A percentile compares a stretch with the other conserved stretches of the same genome.
phyloP scores from a whole-genome alignment of 2,329 filamentous ascomycete genomes.

The Aspergillus vadensis region DNA sequence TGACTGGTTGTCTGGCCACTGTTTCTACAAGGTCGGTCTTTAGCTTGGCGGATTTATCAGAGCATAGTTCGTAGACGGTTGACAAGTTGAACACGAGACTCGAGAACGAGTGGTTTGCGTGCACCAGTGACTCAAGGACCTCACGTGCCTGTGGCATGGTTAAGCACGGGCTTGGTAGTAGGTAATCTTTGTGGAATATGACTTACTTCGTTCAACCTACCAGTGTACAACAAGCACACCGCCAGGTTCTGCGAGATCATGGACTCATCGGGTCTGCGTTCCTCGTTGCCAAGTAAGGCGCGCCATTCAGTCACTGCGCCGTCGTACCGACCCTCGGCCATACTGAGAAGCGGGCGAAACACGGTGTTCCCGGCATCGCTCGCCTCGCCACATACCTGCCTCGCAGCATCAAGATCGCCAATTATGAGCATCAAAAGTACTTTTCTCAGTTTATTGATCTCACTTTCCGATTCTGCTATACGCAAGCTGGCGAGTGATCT shows the following conservation, averaged over 20 bases:
- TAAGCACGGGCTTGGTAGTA: conserved; percentile 6
- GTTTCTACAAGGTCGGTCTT: conserved; percentile 73
- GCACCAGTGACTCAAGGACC: conserved; percentile 67
- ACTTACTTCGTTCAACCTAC: conserved; percentile 69
- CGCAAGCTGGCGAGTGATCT: conserved; percentile 68
- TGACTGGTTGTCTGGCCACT: conserved; percentile 62
- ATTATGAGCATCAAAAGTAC: conserved; percentile 75
- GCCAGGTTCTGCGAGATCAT: conserved; percentile 81
- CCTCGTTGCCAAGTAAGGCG: conserved; percentile 50
- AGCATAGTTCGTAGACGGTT: conserved; percentile 90
- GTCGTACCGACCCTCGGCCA: conserved; percentile 75
- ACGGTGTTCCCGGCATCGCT: conserved; percentile 44
- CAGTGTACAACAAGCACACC: conserved; percentile 80
- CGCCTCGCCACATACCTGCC: conserved; percentile 51
- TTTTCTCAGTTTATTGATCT: conserved; percentile 42
- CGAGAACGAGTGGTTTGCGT: conserved; percentile 67
- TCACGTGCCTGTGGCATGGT: conserved; percentile 57
- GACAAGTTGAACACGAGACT: conserved; percentile 85
- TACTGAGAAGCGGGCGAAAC: conserved; percentile 66
- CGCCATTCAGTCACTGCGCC: conserved; percentile 66
- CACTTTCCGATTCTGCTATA: conserved; percentile 31
- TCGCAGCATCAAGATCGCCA: conserved; percentile 72
- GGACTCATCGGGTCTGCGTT: conserved; percentile 55
- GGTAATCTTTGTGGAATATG: background rate
- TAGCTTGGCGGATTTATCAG: conserved; percentile 68